Percentiles rank a stretch among this genome's conserved stretches.
Evolutionary conservation across 345 rosid species (phyloP).

Genomic region (Kernera saxatilis): DNA sequence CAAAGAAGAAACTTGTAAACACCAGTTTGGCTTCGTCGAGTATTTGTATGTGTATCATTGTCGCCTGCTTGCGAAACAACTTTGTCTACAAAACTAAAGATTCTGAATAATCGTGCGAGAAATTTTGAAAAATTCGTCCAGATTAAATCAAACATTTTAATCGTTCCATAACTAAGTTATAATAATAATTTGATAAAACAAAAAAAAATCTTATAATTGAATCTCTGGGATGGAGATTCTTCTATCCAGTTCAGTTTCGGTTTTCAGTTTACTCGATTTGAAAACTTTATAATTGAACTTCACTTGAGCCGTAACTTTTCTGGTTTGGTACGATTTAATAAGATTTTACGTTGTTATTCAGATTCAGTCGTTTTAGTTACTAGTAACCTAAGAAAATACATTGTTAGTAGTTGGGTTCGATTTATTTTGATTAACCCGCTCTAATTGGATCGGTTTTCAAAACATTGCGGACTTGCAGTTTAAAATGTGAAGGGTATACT

Average conservation of each 20-base stretch:
- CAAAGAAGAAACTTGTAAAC: constrained; percentile 3
- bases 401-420: background rate
- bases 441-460: background rate
- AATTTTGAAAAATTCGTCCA: background rate
- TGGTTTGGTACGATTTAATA: background rate
- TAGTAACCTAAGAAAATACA: too few relatives aligned
- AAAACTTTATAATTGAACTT: background rate
- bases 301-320: background rate
- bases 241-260: background rate
- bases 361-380: background rate
- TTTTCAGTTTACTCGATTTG: background rate
- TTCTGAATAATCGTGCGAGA: background rate
- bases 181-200: too few relatives aligned
- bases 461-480: background rate
- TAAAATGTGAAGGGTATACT: constrained; percentile 3
- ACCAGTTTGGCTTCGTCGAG: background rate
- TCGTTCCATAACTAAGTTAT: too few relatives aligned
- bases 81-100: background rate
- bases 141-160: background rate
- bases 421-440: background rate
- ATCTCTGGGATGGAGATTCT: background rate
- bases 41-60: background rate
- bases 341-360: background rate
- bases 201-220: too few relatives aligned
- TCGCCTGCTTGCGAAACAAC: background rate